Evolutionary conservation across 345 rosid species (phyloP).

Genomic region (Geranium rotundifolium): DNA sequence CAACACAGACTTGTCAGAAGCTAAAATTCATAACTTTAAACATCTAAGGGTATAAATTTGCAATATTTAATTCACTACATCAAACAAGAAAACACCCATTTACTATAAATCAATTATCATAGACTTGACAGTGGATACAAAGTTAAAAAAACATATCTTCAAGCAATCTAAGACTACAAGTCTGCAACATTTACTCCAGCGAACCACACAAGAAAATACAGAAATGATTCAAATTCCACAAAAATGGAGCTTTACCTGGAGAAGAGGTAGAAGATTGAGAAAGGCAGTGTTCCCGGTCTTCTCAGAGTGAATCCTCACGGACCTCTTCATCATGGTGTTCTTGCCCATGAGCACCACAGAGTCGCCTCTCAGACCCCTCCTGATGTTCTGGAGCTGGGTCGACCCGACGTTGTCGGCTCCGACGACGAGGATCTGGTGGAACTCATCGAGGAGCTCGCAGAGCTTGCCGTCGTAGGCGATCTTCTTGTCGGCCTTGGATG

Average conservation of each 20-base stretch:
- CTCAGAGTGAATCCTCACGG: slow-evolving; percentile 54
- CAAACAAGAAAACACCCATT: too few species aligned
- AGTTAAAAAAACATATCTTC: too few species aligned
- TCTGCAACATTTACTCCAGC: too few species aligned
- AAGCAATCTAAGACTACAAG: too few species aligned
- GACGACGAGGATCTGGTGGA: slow-evolving; percentile 46
- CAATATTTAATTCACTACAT: too few species aligned
- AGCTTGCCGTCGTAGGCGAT: slow-evolving; percentile 49
- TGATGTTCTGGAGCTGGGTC: slow-evolving; percentile 56
- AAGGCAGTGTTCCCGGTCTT: slow-evolving; percentile 30
- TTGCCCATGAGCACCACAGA: slow-evolving; percentile 61
- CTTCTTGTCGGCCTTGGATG: slow-evolving; percentile 44
- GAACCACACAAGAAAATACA: too few species aligned
- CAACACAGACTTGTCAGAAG: too few species aligned
- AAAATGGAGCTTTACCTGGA: slow-evolving; percentile 29
- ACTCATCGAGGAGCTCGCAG: slow-evolving; percentile 61
- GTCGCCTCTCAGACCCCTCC: slow-evolving; percentile 55
- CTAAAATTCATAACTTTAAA: too few species aligned
- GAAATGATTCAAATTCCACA: slow-evolving; percentile 35
- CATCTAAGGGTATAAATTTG: too few species aligned
- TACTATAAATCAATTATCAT: too few species aligned
- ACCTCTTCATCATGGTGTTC: slow-evolving; percentile 80
- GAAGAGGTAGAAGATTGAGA: slow-evolving; percentile 45
- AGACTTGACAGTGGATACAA: too few species aligned
- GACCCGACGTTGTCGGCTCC: slow-evolving; percentile 77